Evolutionary conservation across 768 basidiomycete species (phyloP).

Genomic region (Rickenella mellea): DNA sequence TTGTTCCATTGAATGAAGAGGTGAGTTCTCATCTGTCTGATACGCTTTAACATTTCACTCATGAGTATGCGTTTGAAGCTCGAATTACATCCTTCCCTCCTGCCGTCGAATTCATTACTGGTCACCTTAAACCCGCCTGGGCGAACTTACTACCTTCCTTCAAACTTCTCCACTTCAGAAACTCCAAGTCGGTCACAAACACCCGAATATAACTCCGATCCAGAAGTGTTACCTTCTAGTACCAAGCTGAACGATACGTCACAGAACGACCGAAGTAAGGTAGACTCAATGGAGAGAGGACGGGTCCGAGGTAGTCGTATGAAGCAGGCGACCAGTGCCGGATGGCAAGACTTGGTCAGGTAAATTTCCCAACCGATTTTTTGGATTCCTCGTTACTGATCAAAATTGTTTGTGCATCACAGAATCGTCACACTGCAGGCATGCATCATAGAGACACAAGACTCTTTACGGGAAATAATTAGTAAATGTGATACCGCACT

Average conservation of each 20-base stretch:
- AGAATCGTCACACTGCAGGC: slow-evolving; percentile 35
- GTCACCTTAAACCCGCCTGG: slow-evolving; percentile 55
- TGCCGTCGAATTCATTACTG: slow-evolving; percentile 70
- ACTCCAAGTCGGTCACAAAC: slow-evolving; percentile 37
- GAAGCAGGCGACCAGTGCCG: slow-evolving; percentile 36
- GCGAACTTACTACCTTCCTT: slow-evolving; percentile 49
- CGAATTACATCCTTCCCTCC: slow-evolving; percentile 27
- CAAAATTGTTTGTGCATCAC: slow-evolving; percentile 6
- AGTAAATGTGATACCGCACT: slow-evolving; percentile 22
- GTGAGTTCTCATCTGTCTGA: slow-evolving; percentile 29
- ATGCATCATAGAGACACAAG: slow-evolving; percentile 28
- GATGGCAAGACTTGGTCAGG: slow-evolving; percentile 66
- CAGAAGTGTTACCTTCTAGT: slow-evolving; percentile 31
- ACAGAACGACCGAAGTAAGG: neutral
- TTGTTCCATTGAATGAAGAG: slow-evolving; percentile 51
- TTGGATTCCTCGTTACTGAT: slow-evolving; percentile 2
- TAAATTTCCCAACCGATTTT: slow-evolving; percentile 24
- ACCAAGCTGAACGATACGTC: neutral
- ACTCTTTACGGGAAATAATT: slow-evolving; percentile 22
- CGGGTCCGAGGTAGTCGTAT: slow-evolving; percentile 10
- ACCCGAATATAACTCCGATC: slow-evolving; percentile 70
- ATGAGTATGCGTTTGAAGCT: too few relatives aligned
- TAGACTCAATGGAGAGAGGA: slow-evolving; percentile 2
- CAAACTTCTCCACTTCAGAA: slow-evolving; percentile 17
- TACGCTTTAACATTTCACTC: slow-evolving; percentile 6